Evolutionary conservation across 768 basidiomycete genomes (phyloP).

Genomic region (Leccinum incarnatum): DNA sequence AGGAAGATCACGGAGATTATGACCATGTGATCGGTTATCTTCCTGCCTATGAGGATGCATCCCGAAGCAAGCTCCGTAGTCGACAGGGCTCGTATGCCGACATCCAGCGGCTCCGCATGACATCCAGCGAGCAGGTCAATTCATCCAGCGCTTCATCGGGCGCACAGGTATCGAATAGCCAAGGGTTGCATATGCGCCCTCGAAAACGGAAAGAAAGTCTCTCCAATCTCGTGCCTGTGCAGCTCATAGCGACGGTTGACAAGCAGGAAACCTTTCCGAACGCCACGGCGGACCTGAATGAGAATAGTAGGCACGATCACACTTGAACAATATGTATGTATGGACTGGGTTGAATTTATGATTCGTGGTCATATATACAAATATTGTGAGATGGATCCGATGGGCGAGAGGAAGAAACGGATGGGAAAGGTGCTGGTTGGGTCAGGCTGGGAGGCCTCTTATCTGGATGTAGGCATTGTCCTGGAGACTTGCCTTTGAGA

Average conservation of each 20-base stretch:
- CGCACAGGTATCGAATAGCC: slow-evolving; percentile 31
- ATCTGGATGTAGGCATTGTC: slow-evolving; percentile 43
- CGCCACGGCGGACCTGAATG: slow-evolving; percentile 66
- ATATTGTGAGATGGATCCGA: slow-evolving; percentile 22
- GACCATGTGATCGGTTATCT: slow-evolving; percentile 80
- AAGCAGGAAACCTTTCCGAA: slow-evolving; percentile 55
- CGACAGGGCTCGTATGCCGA: slow-evolving; percentile 80
- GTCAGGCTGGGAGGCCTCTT: slow-evolving; percentile 36
- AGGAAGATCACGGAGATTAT: slow-evolving; percentile 88
- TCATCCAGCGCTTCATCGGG: slow-evolving; percentile 14
- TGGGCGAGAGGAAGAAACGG: neutral
- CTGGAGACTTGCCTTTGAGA: slow-evolving; percentile 39
- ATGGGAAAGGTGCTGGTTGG: neutral
- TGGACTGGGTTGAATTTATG: slow-evolving; percentile 20
- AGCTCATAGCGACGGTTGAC: slow-evolving; percentile 59
- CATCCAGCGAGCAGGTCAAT: slow-evolving; percentile 15
- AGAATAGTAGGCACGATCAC: slow-evolving; percentile 39
- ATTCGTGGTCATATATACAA: slow-evolving; percentile 28
- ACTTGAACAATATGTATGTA: slow-evolving; percentile 21
- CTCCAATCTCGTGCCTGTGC: slow-evolving; percentile 60
- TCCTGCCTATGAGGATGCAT: slow-evolving; percentile 46
- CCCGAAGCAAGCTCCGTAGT: slow-evolving; percentile 49
- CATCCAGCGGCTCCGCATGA: slow-evolving; percentile 61
- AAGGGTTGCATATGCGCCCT: slow-evolving; percentile 47
- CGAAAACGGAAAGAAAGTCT: slow-evolving; percentile 62